Evolutionary conservation across 371 early-diverging fungal species (phyloP).

Genomic region (Lichtheimia ramosa): DNA sequence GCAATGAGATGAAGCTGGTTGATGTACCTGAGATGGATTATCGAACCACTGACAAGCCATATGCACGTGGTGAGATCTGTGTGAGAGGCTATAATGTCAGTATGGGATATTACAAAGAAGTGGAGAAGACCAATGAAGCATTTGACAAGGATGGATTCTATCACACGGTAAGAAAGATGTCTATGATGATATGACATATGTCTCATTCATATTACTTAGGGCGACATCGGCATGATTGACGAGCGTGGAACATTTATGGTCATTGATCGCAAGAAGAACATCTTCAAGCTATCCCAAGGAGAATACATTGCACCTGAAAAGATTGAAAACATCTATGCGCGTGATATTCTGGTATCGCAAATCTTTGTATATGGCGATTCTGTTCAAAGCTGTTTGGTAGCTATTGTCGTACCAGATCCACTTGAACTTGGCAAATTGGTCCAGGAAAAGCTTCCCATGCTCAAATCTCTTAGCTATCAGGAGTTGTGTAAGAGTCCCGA

Average conservation of each 20-base stretch:
- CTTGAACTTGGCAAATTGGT: constrained; percentile 45
- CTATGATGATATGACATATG: too few relatives aligned
- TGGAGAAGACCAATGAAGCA: constrained; percentile 77
- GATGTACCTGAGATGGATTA: constrained; percentile 92
- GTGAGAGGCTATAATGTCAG: constrained; percentile 82
- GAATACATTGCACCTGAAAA: constrained; percentile 99
- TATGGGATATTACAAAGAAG: constrained; percentile 82
- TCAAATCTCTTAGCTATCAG: constrained; percentile 29
- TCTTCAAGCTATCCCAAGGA: constrained; percentile 90
- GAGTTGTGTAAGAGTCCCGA: constrained; percentile 60
- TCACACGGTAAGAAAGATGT: constrained; percentile 56
- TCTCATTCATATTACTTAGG: constrained; percentile 18
- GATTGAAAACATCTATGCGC: constrained; percentile 73
- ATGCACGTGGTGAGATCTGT: constrained; percentile 90
- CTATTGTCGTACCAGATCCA: constrained; percentile 80
- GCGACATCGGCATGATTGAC: constrained; percentile 88
- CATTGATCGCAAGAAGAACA: constrained; percentile 96
- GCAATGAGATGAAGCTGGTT: constrained; percentile 79
- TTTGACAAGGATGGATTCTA: constrained; percentile 90
- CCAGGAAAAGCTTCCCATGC: constrained; percentile 27
- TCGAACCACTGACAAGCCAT: constrained; percentile 70
- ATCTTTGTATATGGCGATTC: constrained; percentile 84
- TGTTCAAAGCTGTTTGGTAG: constrained; percentile 75
- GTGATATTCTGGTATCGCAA: constrained; percentile 63
- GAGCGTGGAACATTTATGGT: constrained; percentile 66